Percentiles rank a stretch among this genome's conserved stretches.
These are phyloP conservation scores for Pichia sp. DNA, from an alignment of 1,139 yeast species.

Conservation along the genomic window DNA sequence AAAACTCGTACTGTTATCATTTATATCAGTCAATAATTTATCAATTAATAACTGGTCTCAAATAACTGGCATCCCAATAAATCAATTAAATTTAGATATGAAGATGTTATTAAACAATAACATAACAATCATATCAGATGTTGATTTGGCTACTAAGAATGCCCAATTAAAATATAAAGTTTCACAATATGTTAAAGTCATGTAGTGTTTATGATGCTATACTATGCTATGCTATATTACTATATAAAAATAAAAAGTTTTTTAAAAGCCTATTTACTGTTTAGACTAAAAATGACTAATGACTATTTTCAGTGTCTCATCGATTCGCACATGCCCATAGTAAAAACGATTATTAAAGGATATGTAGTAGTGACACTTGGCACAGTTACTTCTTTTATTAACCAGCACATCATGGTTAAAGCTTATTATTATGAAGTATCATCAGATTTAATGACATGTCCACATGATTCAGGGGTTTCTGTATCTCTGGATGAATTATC, in stretches of 20 bases:
- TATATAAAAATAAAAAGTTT: too few species aligned
- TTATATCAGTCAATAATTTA: conserved; percentile 8
- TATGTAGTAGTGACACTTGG: too few species aligned
- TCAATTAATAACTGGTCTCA: conserved; percentile 7
- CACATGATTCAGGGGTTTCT: conserved; percentile 62
- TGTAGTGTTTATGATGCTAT: conserved; percentile 1
- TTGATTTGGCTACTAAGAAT: conserved; percentile 5
- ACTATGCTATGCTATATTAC: background rate
- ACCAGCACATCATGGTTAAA: conserved; percentile 10
- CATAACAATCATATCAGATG: background rate
- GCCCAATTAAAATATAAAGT: conserved; percentile 13
- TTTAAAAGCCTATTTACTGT: background rate
- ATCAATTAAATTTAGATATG: background rate
- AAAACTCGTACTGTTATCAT: conserved; percentile 9
- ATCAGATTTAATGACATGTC: conserved; percentile 55
- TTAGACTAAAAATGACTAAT: background rate
- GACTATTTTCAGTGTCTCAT: background rate
- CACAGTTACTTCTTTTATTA: too few species aligned
- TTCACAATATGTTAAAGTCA: conserved; percentile 16
- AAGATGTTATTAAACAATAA: background rate
- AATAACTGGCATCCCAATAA: conserved; percentile 6
- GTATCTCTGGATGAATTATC: conserved; percentile 45
- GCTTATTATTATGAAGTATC: conserved; percentile 69
- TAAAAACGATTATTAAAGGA: too few species aligned
- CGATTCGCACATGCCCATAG: background rate